phyloP scores from a whole-genome alignment of 768 basidiomycete species.

The Tulasnella sp. region DNA sequence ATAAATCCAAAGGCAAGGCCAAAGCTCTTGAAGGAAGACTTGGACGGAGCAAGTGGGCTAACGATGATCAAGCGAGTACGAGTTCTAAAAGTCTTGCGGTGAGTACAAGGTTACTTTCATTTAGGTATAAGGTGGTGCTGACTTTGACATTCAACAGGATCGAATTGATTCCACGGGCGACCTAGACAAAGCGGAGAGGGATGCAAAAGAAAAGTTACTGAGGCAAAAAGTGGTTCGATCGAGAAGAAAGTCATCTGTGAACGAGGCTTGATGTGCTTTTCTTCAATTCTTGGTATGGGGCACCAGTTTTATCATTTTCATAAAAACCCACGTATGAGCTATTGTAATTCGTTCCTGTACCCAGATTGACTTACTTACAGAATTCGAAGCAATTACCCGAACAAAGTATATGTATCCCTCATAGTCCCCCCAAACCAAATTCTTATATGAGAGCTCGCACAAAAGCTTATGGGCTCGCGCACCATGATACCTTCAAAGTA shows the following conservation, averaged over 20 bases:
- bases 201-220: conserved; percentile 67
- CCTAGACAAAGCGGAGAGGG: conserved; percentile 57
- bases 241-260: conserved; percentile 23
- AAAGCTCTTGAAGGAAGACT: conserved; percentile 1
- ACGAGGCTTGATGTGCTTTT: too few relatives aligned
- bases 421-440: too few relatives aligned
- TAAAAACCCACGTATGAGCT: too few relatives aligned
- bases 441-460: too few relatives aligned
- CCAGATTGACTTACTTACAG: too few relatives aligned
- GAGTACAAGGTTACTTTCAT: neutral
- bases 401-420: too few relatives aligned
- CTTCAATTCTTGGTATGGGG: too few relatives aligned
- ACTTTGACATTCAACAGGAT: neutral
- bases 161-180: conserved; percentile 26
- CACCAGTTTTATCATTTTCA: too few relatives aligned
- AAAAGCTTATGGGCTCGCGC: too few relatives aligned
- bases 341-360: too few relatives aligned
- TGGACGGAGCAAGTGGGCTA: conserved; percentile 15
- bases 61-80: neutral
- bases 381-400: too few relatives aligned
- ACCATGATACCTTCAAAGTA: too few relatives aligned
- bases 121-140: neutral
- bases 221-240: conserved; percentile 72
- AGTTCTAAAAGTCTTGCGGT: neutral
- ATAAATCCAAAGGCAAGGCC: conserved; percentile 1